Evolutionary conservation across 768 basidiomycete genomes (phyloP).

Genomic region (Austroboletus festivus): DNA sequence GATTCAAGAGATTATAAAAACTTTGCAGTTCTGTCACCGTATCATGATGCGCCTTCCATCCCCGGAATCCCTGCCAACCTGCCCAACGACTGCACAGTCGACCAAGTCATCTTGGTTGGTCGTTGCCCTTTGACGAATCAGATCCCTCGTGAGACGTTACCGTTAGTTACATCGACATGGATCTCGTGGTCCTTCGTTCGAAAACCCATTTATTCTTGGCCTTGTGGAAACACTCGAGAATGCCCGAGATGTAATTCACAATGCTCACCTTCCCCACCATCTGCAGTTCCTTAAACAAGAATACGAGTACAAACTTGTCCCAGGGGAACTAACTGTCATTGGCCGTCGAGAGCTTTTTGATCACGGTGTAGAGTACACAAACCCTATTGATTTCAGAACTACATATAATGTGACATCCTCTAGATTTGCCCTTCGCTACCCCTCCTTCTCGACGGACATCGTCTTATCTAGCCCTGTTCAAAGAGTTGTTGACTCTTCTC

Average conservation of each 20-base stretch:
- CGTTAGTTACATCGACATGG: conserved; percentile 42
- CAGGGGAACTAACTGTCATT: conserved; percentile 36
- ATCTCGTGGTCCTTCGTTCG: conserved; percentile 35
- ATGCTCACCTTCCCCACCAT: conserved; percentile 29
- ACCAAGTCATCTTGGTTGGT: conserved; percentile 38
- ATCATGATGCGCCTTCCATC: conserved; percentile 30
- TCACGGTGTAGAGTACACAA: conserved; percentile 36
- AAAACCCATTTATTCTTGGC: conserved; percentile 31
- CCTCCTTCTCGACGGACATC: conserved; percentile 16
- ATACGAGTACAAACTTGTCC: conserved; percentile 33
- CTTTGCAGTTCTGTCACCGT: conserved; percentile 38
- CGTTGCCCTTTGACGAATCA: background rate
- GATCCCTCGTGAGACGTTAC: background rate
- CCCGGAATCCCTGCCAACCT: conserved; percentile 28
- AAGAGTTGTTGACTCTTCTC: conserved; percentile 38
- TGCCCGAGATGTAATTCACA: conserved; percentile 21
- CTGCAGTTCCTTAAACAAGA: conserved; percentile 38
- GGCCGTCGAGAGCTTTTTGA: conserved; percentile 40
- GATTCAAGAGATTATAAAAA: conserved; percentile 3
- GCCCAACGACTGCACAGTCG: conserved; percentile 37
- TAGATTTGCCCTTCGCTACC: conserved; percentile 24
- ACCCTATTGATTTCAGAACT: background rate
- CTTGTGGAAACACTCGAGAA: conserved; percentile 33
- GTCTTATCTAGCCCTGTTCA: conserved; percentile 13
- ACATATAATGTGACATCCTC: background rate